Percentiles rank a stretch among this genome's conserved stretches.
These are phyloP conservation scores for Lactarius akahatsu DNA, from an alignment of 768 basidiomycete genomes.

Conservation along the genomic window DNA sequence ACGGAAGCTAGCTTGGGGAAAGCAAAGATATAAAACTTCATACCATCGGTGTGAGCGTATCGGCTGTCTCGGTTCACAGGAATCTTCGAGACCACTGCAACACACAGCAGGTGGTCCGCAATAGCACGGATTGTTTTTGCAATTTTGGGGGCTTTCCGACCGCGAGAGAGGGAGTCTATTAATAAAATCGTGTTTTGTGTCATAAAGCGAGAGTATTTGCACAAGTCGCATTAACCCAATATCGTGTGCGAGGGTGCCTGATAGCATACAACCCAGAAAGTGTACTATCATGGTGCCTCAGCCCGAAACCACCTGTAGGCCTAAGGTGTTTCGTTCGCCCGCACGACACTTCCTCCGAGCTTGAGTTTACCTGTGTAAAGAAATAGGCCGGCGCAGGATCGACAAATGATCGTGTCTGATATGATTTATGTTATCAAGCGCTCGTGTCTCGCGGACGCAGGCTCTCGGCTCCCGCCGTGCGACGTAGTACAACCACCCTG, in stretches of 20 bases:
- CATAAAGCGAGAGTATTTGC: background rate
- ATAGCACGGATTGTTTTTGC: background rate
- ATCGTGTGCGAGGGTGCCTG: no score
- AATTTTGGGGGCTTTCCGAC: background rate
- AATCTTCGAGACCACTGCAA: background rate
- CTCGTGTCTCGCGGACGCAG: conserved; percentile 19
- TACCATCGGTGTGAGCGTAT: background rate
- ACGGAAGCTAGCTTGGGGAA: conserved; percentile 62
- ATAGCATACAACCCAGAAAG: no score
- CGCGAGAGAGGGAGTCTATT: background rate
- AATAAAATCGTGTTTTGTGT: background rate
- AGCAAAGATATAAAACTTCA: conserved; percentile 51
- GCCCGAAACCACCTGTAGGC: background rate
- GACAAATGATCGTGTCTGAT: background rate
- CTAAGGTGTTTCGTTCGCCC: background rate
- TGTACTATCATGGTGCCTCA: background rate
- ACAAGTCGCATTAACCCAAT: background rate
- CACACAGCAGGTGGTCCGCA: background rate
- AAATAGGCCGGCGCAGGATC: background rate
- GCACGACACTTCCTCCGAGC: background rate
- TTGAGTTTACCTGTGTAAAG: background rate
- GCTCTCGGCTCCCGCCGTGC: conserved; percentile 23
- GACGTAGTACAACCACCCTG: conserved; percentile 3
- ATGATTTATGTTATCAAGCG: conserved; percentile 3
- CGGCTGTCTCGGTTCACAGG: background rate